Evolutionary conservation across 352 stramenopile species (phyloP).

Genomic region (Thalassiosira mediterranea): DNA sequence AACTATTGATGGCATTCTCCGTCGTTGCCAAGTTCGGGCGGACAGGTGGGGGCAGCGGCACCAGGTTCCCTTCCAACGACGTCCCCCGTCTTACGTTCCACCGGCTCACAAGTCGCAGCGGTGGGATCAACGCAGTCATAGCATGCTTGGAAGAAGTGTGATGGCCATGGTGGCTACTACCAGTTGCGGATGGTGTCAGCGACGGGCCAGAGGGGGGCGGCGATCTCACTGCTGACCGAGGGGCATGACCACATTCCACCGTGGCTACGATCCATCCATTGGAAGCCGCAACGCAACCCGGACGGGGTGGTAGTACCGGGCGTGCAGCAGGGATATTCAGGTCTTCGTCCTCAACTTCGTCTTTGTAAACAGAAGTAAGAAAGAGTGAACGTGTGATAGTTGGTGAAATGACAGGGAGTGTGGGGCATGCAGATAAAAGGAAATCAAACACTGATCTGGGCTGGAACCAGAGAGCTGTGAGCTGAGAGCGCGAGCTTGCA

Average conservation of each 20-base stretch:
- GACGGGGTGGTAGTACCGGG: slow-evolving; percentile 60
- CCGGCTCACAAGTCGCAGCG: slow-evolving; percentile 64
- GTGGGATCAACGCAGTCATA: slow-evolving; percentile 36
- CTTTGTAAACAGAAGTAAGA: no score
- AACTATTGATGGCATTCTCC: not conserved
- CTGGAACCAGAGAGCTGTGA: no score
- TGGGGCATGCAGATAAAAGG: no score
- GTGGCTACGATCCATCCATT: slow-evolving; percentile 82
- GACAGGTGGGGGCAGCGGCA: slow-evolving; percentile 68
- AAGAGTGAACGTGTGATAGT: no score
- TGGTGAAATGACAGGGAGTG: no score
- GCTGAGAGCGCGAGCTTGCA: no score
- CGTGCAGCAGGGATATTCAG: slow-evolving; percentile 32
- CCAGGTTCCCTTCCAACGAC: slow-evolving; percentile 56
- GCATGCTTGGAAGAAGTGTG: slow-evolving; percentile 13
- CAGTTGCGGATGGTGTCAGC: not conserved
- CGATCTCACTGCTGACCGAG: no score
- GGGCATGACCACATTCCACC: slow-evolving; percentile 65
- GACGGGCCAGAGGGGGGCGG: no score
- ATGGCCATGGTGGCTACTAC: not conserved
- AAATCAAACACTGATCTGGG: no score
- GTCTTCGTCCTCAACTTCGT: slow-evolving; percentile 59
- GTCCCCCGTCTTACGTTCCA: slow-evolving; percentile 82
- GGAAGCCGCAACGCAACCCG: slow-evolving; percentile 65
- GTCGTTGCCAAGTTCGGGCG: slow-evolving; percentile 9